These are phyloP conservation scores for Balamuthia mandrillaris DNA, from an alignment of 208 protist genomes.

Conservation along the genomic window DNA sequence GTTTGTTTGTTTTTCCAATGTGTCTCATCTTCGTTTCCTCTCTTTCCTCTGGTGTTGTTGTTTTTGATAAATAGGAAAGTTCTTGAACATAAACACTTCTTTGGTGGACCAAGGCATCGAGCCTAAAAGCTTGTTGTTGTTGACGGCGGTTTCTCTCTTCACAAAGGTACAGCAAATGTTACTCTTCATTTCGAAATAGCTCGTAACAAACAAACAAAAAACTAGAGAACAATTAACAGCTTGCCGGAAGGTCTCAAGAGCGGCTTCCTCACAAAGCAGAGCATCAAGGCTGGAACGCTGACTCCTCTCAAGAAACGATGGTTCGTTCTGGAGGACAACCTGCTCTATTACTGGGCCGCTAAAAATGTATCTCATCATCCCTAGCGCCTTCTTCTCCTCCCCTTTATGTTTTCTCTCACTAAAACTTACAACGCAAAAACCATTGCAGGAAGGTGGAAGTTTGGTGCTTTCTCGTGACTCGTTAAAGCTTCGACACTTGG, in stretches of 20 bases:
- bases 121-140: background rate
- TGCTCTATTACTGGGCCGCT: background rate
- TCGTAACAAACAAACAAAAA: no score
- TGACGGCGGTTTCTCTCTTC: background rate
- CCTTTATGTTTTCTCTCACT: no score
- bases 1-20: no score
- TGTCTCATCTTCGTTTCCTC: no score
- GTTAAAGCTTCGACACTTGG: background rate
- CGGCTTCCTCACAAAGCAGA: conserved; percentile 29
- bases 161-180: no score
- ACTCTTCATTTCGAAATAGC: no score
- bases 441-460: no score
- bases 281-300: background rate
- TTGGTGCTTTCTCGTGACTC: no score
- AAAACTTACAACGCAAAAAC: no score
- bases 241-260: background rate
- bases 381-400: no score
- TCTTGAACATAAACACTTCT: background rate
- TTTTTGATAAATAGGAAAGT: background rate
- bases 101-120: conserved; percentile 19
- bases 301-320: background rate
- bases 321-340: conserved; percentile 8
- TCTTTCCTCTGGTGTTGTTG: no score
- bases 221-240: background rate
- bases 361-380: conserved; percentile 12